Percentiles rank a stretch among this genome's conserved stretches.
phyloP scores from a whole-genome alignment of 2,329 filamentous ascomycete genomes.

The Neonectria punicea region DNA sequence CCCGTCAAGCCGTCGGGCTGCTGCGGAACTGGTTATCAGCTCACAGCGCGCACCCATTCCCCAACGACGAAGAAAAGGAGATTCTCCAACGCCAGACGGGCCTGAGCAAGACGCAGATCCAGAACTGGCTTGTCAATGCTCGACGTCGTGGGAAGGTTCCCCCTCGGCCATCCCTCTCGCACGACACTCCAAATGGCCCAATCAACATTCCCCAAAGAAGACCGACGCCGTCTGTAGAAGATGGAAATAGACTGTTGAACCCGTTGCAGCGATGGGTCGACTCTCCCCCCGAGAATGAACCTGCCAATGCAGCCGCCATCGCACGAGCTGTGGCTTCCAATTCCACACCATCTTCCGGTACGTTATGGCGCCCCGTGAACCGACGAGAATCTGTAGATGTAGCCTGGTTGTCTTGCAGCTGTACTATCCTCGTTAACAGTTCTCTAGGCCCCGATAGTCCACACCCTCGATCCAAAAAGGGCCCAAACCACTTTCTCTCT shows the following conservation, averaged over 20 bases:
- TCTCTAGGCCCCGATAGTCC: neutral
- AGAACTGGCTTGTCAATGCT: conserved; percentile 88
- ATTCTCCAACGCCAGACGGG: conserved; percentile 75
- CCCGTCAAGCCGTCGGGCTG: conserved; percentile 28
- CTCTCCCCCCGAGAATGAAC: conserved; percentile 45
- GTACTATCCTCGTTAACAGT: neutral
- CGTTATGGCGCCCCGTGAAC: neutral
- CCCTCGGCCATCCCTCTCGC: neutral
- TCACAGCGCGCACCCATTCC: conserved; percentile 75
- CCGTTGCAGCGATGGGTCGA: conserved; percentile 42
- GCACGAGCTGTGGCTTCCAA: conserved; percentile 33
- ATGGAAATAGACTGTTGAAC: conserved; percentile 18
- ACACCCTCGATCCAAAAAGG: neutral
- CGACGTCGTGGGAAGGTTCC: conserved; percentile 75
- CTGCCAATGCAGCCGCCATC: conserved; percentile 40
- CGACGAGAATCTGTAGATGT: neutral
- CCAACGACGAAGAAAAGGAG: conserved; percentile 82
- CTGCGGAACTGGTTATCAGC: conserved; percentile 34
- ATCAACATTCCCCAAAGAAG: conserved; percentile 15
- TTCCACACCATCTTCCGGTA: conserved; percentile 3
- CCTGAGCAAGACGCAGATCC: conserved; percentile 80
- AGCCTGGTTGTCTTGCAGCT: neutral
- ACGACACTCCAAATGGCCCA: neutral
- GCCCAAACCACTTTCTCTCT: conserved; percentile 8
- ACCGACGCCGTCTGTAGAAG: conserved; percentile 3